These are phyloP conservation scores for Climacium dendroides DNA, from an alignment of 225 moss, liverwort and hornwort species.

Conservation along the genomic window DNA sequence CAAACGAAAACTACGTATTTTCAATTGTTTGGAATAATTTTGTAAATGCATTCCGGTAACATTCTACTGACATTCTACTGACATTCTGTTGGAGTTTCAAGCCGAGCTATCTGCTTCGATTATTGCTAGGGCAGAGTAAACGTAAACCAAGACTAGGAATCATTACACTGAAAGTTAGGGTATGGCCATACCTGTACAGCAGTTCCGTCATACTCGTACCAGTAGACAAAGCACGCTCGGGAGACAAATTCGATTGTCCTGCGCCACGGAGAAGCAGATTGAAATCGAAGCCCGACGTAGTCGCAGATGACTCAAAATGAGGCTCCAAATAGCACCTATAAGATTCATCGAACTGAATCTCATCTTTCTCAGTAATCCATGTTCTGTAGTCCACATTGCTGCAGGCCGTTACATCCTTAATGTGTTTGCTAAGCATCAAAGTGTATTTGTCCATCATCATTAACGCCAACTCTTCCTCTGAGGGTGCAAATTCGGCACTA, in stretches of 20 bases:
- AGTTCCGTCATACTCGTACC: constrained; percentile 4
- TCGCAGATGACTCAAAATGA: neutral
- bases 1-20: neutral
- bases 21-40: neutral
- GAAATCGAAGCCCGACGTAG: constrained; percentile 3
- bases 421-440: constrained; percentile 17
- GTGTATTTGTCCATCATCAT: constrained; percentile 20
- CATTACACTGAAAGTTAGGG: neutral
- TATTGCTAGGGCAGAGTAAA: neutral
- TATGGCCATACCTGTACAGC: constrained; percentile 14
- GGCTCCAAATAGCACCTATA: neutral
- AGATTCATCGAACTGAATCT: neutral
- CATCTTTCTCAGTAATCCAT: constrained; percentile 19
- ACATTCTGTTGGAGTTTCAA: neutral
- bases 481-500: neutral
- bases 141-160: neutral
- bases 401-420: constrained; percentile 10
- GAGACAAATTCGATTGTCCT: neutral
- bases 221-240: neutral
- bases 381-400: constrained; percentile 10
- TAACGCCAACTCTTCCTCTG: constrained; percentile 5
- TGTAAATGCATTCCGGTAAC: neutral
- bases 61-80: neutral
- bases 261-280: constrained; percentile 6
- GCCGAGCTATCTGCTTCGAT: neutral